Evolutionary conservation across 176 grass and related monocot species (phyloP).

Genomic region (Oryza officinalis): DNA sequence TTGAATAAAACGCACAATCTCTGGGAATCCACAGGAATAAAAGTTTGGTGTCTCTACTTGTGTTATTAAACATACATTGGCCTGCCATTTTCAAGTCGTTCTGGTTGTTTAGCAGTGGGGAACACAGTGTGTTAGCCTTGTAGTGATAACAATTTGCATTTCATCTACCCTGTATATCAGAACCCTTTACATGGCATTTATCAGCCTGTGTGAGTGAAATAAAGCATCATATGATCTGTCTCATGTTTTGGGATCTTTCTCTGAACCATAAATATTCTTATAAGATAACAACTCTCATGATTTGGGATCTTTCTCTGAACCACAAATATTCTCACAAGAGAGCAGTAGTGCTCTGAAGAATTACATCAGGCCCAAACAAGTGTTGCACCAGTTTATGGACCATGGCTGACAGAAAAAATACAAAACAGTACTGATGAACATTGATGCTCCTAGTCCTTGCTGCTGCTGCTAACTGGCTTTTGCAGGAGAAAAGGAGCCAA

Average conservation of each 20-base stretch:
- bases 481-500: background rate
- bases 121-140: background rate
- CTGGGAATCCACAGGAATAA: slow-evolving; percentile 25
- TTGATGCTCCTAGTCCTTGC: slow-evolving; percentile 6
- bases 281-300: too few species aligned
- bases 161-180: slow-evolving; percentile 11
- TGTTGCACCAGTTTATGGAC: background rate
- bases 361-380: background rate
- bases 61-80: background rate
- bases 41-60: slow-evolving; percentile 9
- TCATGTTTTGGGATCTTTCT: background rate
- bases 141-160: slow-evolving; percentile 18
- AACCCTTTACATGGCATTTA: background rate
- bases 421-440: slow-evolving; percentile 7
- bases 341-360: background rate
- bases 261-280: background rate
- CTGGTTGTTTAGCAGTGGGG: slow-evolving; percentile 21
- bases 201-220: slow-evolving; percentile 39
- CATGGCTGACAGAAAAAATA: background rate
- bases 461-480: background rate
- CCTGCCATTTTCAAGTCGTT: background rate
- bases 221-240: slow-evolving; percentile 3
- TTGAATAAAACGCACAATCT: slow-evolving; percentile 29
- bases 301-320: too few species aligned
- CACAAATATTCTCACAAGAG: background rate